A percentile compares a stretch with the other conserved stretches of the same genome.
Conservation (phyloP, 2,329 filamentous ascomycete genomes). For the Stagonosporopsis vannaccii region DNA sequence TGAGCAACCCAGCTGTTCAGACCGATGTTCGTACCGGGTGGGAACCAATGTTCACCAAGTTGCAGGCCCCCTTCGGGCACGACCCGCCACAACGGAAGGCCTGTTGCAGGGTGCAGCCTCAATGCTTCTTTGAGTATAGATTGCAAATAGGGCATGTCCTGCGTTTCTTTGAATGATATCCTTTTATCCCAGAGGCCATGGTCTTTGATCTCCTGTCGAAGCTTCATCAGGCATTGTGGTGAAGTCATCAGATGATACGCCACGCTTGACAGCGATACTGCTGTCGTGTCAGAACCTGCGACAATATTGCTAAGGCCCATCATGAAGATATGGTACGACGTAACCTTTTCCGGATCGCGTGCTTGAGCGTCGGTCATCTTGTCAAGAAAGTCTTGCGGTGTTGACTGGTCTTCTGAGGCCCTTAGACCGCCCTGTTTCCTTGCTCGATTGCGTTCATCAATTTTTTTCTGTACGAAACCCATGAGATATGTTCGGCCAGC, state of each 20-base stretch:
- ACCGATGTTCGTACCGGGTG: slow-evolving; percentile 22
- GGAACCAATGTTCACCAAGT: slow-evolving; percentile 6
- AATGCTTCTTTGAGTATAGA: slow-evolving; percentile 55
- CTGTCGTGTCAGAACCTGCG: slow-evolving; percentile 56
- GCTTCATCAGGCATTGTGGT: slow-evolving; percentile 18
- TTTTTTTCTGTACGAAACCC: slow-evolving; percentile 14
- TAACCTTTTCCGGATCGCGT: slow-evolving; percentile 47
- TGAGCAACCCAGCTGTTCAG: slow-evolving; percentile 25
- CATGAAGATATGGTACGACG: slow-evolving; percentile 46
- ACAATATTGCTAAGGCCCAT: slow-evolving; percentile 49
- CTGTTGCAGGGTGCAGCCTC: slow-evolving; percentile 53
- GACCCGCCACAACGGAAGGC: slow-evolving; percentile 50
- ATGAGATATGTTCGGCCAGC: slow-evolving; percentile 20
- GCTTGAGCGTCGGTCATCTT: slow-evolving; percentile 48
- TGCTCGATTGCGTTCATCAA: neutral
- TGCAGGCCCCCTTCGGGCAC: slow-evolving; percentile 46
- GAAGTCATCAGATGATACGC: slow-evolving; percentile 31
- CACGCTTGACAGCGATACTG: slow-evolving; percentile 44
- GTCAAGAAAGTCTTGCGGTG: slow-evolving; percentile 44
- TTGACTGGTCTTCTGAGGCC: neutral
- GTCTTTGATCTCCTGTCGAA: slow-evolving; percentile 8
- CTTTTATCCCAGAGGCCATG: neutral
- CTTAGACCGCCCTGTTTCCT: neutral
- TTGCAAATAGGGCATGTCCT: slow-evolving; percentile 48
- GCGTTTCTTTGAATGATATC: neutral